These are phyloP conservation scores for Rhazya stricta DNA, from an alignment of 257 asterid genomes.

Conservation along the genomic window DNA sequence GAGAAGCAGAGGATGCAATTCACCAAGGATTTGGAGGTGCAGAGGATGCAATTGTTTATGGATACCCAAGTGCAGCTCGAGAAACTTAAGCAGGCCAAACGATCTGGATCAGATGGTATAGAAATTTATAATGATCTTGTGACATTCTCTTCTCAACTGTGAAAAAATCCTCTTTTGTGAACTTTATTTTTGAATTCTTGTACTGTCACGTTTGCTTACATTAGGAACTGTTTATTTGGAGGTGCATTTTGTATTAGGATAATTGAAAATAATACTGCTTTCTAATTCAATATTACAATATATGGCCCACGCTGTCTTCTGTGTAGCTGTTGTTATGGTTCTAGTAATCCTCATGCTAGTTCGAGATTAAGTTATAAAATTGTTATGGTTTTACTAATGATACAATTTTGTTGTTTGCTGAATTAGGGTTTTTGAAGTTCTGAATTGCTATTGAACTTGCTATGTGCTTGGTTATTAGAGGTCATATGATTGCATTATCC, in stretches of 20 bases:
- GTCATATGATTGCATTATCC: background rate
- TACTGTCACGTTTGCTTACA: background rate
- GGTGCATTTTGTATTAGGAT: background rate
- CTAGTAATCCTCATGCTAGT: background rate
- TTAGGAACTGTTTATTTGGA: background rate
- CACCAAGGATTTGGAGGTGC: conserved; percentile 81
- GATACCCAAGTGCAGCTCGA: conserved; percentile 66
- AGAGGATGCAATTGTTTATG: conserved; percentile 73
- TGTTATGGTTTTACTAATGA: no score
- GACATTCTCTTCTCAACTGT: background rate
- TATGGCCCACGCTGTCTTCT: background rate
- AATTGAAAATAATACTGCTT: background rate
- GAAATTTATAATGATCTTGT: background rate
- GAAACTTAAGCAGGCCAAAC: conserved; percentile 51
- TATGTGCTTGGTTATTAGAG: background rate
- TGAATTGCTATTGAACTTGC: background rate
- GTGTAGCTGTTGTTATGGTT: background rate
- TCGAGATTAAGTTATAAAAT: background rate
- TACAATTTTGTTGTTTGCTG: background rate
- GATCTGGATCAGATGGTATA: conserved; percentile 62
- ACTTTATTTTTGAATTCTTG: background rate
- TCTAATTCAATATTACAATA: background rate
- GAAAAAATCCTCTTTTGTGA: background rate
- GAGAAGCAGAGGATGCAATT: conserved; percentile 88
- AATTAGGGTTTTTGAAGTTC: background rate